Base-by-base conservation (phyloP, 176 grass and related monocot genomes). In the Otatea glauca region DNA sequence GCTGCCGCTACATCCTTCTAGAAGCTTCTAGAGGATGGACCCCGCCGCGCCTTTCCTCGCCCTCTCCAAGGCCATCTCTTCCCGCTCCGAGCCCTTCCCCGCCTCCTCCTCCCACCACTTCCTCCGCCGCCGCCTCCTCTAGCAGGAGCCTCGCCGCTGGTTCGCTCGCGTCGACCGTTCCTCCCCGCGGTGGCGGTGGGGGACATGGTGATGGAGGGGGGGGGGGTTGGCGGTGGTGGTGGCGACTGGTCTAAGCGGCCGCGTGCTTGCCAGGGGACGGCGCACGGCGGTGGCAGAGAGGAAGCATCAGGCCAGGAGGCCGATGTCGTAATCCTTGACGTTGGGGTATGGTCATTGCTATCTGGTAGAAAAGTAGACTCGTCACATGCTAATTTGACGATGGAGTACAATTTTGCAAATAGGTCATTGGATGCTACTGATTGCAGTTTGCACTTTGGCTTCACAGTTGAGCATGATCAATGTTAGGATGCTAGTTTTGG, bases 291-390 rank as follows among this genome's bases (percentile, higher is more conserved):
- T 87, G 64, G 75, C 44, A 12, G 96, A 12, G 96, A 88, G 54
- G 89, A 96, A 70, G 84, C 88, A 7, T 29, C 89, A 9, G 87
- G 67, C 77, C 56, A 47, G 49, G 77, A 68, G 64, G 81, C 89
- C 25, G 93, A 98, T 71, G 92, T 90, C 70, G 96, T 96, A 79
- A 69, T 98, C 16, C 91, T 98, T 53, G 96, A 98, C 51, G 96
- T 96, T 88, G 93, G 93, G 77, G 96, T 98, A 91, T 87, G 85
- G 17, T 82, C 29, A 10, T 63, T 68, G 10, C 13, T 42, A 55
- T 54, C 37, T 74, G 21, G 16, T n/a, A 13, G 24, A 73, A 55
- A 9, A 35, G 27, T 38, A 29, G 67, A 68, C 61, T 70, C 56
- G 8, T 70, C 38, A 24, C 59, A 17, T 68, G 7, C 2, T 13